A percentile compares a stretch with the other conserved stretches of the same genome.
Conservation (phyloP, 1,284 basidiomycete genomes). For the Papiliotrema terrestris region DNA sequence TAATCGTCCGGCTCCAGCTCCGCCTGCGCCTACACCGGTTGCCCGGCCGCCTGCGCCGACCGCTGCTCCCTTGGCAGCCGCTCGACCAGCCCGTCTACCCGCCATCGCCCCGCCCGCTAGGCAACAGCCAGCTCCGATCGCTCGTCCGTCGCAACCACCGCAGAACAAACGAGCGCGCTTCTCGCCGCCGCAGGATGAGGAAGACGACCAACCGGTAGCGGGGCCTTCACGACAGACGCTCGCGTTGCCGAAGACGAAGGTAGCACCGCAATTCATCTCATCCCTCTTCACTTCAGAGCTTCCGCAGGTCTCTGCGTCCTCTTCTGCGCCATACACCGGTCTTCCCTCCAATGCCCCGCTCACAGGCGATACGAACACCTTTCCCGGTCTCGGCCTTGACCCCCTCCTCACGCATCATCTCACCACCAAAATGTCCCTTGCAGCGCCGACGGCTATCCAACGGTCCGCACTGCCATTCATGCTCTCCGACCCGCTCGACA, state of each 20-base stretch:
- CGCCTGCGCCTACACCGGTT: slow-evolving; percentile 5
- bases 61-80: slow-evolving; percentile 1
- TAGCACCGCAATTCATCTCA: slow-evolving; percentile 71
- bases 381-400: slow-evolving; percentile 72
- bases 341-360: slow-evolving; percentile 82
- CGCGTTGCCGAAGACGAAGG: slow-evolving; percentile 8
- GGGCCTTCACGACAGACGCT: slow-evolving; percentile 21
- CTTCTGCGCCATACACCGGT: slow-evolving; percentile 21
- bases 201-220: slow-evolving; percentile 6
- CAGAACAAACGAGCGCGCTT: background rate
- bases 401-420: slow-evolving; percentile 78
- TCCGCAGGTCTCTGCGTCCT: slow-evolving; percentile 15
- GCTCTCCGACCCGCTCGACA: slow-evolving; percentile 51
- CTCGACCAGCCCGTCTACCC: slow-evolving; percentile 3
- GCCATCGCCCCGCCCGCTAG: background rate
- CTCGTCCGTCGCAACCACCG: background rate
- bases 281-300: slow-evolving; percentile 74
- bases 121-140: slow-evolving; percentile 1
- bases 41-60: slow-evolving; percentile 1
- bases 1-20: background rate
- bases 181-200: background rate
- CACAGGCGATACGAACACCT: slow-evolving; percentile 62
- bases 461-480: slow-evolving; percentile 73
- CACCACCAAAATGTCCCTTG: slow-evolving; percentile 72
- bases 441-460: slow-evolving; percentile 88